phyloP scores from a whole-genome alignment of 2,329 filamentous ascomycete species.

The Penicillium glabrum region DNA sequence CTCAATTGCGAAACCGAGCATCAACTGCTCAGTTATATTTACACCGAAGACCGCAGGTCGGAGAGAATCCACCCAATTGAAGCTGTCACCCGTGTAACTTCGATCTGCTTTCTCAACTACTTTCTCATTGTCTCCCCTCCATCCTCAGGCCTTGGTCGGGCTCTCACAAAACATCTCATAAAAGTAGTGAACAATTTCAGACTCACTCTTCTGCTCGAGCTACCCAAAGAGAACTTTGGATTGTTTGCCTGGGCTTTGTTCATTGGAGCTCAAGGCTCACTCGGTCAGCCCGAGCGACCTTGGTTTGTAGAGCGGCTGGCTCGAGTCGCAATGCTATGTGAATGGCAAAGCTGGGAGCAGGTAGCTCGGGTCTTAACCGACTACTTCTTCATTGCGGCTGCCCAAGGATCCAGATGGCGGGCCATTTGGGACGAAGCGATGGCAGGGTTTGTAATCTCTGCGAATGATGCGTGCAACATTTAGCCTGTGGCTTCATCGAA shows the following conservation, averaged over 20 bases:
- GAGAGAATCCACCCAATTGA: slow-evolving; percentile 27
- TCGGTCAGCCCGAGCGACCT: slow-evolving; percentile 25
- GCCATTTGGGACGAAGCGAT: slow-evolving; percentile 33
- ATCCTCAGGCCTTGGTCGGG: slow-evolving; percentile 33
- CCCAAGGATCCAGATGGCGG: slow-evolving; percentile 27
- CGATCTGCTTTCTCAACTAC: slow-evolving; percentile 32
- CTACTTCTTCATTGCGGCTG: slow-evolving; percentile 28
- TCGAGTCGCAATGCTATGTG: slow-evolving; percentile 24
- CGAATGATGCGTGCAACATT: slow-evolving; percentile 10
- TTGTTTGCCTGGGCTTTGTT: slow-evolving; percentile 35
- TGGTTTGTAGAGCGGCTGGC: slow-evolving; percentile 34
- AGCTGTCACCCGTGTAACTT: slow-evolving; percentile 30
- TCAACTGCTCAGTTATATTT: slow-evolving; percentile 40
- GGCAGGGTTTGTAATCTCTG: slow-evolving; percentile 18
- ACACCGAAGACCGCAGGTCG: slow-evolving; percentile 3
- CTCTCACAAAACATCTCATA: slow-evolving; percentile 32
- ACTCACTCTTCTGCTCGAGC: slow-evolving; percentile 11
- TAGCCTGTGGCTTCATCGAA: neutral
- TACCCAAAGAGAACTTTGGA: slow-evolving; percentile 20
- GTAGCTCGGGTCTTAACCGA: slow-evolving; percentile 25
- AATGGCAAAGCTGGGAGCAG: slow-evolving; percentile 32
- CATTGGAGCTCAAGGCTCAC: slow-evolving; percentile 32
- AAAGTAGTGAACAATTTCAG: slow-evolving; percentile 21
- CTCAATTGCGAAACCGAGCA: slow-evolving; percentile 38
- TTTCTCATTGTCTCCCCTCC: slow-evolving; percentile 36